These are phyloP conservation scores for Sambucus nigra DNA, from an alignment of 129 eudicot genomes.

Conservation along the genomic window DNA sequence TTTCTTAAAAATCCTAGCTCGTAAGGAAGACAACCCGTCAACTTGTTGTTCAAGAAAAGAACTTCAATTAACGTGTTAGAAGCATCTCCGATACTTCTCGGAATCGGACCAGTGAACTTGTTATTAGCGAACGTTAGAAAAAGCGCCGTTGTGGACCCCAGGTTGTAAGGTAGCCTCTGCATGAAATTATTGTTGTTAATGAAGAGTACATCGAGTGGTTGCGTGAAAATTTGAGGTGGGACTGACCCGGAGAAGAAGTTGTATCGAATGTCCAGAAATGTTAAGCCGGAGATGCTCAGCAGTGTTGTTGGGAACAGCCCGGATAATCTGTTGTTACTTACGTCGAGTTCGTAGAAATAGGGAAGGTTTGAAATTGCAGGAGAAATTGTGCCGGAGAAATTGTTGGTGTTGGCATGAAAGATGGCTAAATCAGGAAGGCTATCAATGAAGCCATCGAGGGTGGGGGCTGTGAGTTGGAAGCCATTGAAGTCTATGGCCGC, in stretches of 20 bases:
- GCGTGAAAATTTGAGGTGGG: slow-evolving; percentile 24
- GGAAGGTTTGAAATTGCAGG: background rate
- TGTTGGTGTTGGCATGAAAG: slow-evolving; percentile 52
- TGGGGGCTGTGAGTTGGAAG: slow-evolving; percentile 3
- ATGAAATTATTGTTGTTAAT: slow-evolving; percentile 33
- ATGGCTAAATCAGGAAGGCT: slow-evolving; percentile 27
- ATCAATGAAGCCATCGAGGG: slow-evolving; percentile 19
- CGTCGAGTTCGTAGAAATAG: slow-evolving; percentile 29
- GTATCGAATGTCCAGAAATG: slow-evolving; percentile 38
- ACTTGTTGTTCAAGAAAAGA: slow-evolving; percentile 27
- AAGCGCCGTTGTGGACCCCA: slow-evolving; percentile 24
- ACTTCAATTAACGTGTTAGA: slow-evolving; percentile 21
- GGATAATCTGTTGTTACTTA: slow-evolving; percentile 31
- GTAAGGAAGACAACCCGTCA: slow-evolving; percentile 34
- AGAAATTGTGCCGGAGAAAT: slow-evolving; percentile 27
- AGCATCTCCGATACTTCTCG: slow-evolving; percentile 24
- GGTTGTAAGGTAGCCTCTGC: slow-evolving; percentile 24
- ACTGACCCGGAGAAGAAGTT: slow-evolving; percentile 26
- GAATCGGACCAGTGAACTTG: slow-evolving; percentile 30
- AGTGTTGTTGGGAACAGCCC: slow-evolving; percentile 27
- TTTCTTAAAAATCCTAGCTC: slow-evolving; percentile 28
- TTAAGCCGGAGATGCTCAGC: slow-evolving; percentile 9
- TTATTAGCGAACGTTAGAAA: slow-evolving; percentile 39
- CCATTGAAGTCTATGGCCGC: slow-evolving; percentile 38
- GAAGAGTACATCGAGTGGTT: slow-evolving; percentile 33